Evolutionary conservation across 768 basidiomycete species (phyloP).

Genomic region (Arthromyces matolae): DNA sequence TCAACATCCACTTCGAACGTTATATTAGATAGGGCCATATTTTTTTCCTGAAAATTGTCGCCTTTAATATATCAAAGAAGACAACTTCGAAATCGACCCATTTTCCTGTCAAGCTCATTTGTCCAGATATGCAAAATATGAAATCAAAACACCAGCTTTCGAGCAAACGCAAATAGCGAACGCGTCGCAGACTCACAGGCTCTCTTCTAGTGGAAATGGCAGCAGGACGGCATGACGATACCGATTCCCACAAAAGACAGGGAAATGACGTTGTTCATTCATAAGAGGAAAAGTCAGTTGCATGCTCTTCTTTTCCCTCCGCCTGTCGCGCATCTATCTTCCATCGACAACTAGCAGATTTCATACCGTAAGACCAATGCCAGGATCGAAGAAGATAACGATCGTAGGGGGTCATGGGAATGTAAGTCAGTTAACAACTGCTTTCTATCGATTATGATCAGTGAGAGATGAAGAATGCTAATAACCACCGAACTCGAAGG

Average conservation of each 20-base stretch:
- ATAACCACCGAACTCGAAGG: conserved; percentile 19
- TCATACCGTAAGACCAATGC: conserved; percentile 12
- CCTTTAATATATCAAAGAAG: too few relatives aligned
- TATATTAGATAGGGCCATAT: too few relatives aligned
- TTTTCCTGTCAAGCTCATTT: too few relatives aligned
- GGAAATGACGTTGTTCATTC: too few relatives aligned
- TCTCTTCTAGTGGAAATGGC: not conserved
- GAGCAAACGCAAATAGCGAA: not conserved
- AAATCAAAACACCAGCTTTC: not conserved
- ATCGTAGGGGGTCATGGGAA: conserved; percentile 56
- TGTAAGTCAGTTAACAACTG: conserved; percentile 22
- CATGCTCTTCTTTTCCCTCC: not conserved
- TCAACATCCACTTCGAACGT: too few relatives aligned
- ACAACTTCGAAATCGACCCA: too few relatives aligned
- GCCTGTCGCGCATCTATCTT: not conserved
- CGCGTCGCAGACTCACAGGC: not conserved
- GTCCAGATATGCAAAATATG: not conserved
- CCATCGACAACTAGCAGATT: not conserved
- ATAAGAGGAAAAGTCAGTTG: not conserved
- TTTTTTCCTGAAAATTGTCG: too few relatives aligned
- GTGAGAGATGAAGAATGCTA: not conserved
- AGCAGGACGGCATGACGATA: not conserved
- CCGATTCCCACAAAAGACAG: too few relatives aligned
- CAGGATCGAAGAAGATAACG: conserved; percentile 41
- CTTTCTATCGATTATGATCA: not conserved